Evolutionary conservation across 1,284 basidiomycete genomes (phyloP), one percentile per base, ranked within the genome.

Genomic region (Agroathelia rolfsii): DNA sequence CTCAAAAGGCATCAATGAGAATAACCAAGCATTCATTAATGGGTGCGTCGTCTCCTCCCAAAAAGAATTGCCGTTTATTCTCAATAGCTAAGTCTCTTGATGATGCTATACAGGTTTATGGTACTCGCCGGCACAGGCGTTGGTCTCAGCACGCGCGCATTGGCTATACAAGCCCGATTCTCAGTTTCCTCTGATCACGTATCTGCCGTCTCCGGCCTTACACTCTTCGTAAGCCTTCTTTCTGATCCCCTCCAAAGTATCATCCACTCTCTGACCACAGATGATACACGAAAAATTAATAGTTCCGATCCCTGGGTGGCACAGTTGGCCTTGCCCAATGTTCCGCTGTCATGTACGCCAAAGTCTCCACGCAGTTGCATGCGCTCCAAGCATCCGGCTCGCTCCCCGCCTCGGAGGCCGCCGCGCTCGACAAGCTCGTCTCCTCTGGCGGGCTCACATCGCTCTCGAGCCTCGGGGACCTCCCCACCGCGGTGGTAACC

Each of bases 121-220:
- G 41, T 38, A 3, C n/a, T 50, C 18, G 30, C 34, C 15, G 48
- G 48, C 28, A 37, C 40, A 12, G 45, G 47, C 19, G 37, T 48
- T 20, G 49, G 48, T 18, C 14, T 48, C 25, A 10, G 12, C 6
- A 23, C 25, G 6, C 60, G 58, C 2, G 57, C 68, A 2, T 38
- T 61, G 13, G 50, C 41, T 4, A 43, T 69, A 9, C 68, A 71
- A 9, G 63, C 57, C 1, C 59, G 67, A 3, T 70, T 69, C 47
- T 56, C 52, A 7, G 62, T 63, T 35, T 56, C 63, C 0, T 47
- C 46, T 17, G 39, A 45, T 11, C 49, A 50, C 20, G 45, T 89
- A 16, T 85, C 85, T 27, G 73, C 69, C 15, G 75, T 90, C 11
- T 87, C 85, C 12, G 66, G 62, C 22, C 65, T 88, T 10, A 87